Evolutionary conservation across 2,329 filamentous ascomycete species (phyloP).

Genomic region (Neopestalotiopsis sp.): DNA sequence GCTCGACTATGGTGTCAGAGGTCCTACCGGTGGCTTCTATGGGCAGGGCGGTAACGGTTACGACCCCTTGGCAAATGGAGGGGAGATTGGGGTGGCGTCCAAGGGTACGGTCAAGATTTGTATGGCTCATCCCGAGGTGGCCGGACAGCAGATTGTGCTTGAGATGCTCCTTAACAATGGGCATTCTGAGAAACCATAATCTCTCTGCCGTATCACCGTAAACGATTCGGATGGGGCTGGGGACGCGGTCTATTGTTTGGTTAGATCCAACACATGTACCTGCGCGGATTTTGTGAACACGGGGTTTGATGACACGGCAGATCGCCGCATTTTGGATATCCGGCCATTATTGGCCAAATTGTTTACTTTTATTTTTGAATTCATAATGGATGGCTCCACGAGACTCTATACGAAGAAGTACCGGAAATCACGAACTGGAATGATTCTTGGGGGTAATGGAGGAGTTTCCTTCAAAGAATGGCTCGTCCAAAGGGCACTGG

Average conservation of each 20-base stretch:
- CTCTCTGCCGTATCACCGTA: no score
- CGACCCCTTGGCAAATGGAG: conserved; percentile 32
- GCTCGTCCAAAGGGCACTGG: background rate
- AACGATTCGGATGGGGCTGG: background rate
- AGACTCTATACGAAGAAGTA: background rate
- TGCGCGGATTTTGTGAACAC: background rate
- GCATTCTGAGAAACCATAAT: conserved; percentile 53
- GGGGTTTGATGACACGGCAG: background rate
- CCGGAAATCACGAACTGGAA: background rate
- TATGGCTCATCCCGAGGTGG: conserved; percentile 90
- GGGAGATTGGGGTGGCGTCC: conserved; percentile 49
- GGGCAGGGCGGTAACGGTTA: conserved; percentile 35
- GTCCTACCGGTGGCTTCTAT: conserved; percentile 59
- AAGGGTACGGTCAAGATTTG: conserved; percentile 89
- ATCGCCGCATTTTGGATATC: conserved; percentile 17
- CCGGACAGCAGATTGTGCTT: conserved; percentile 84
- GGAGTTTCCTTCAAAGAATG: conserved; percentile 3
- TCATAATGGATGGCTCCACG: conserved; percentile 11
- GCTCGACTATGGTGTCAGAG: conserved; percentile 81
- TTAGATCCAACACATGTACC: background rate
- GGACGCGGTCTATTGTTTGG: background rate
- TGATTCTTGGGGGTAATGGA: background rate
- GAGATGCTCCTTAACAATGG: conserved; percentile 94
- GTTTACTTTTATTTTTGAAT: background rate
- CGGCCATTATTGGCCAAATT: conserved; percentile 17